Evolutionary conservation across 441 rosid species (phyloP), one percentile per base, ranked within the genome.

Genomic region (Populus trichocarpa): DNA sequence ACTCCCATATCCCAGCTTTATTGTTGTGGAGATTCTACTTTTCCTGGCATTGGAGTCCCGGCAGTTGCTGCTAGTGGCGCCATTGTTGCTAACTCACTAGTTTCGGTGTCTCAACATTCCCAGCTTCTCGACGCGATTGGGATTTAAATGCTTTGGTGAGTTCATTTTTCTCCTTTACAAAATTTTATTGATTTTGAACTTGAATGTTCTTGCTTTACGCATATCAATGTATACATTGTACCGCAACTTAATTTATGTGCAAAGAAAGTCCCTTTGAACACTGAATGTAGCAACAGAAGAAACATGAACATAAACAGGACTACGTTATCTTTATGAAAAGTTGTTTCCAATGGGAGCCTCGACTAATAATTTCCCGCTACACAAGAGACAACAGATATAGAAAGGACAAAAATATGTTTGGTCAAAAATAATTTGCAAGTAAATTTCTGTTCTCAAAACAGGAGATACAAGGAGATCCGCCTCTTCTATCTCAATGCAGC

Each of bases 21-120:
- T 84, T 92, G 96, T 78, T 95, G 99, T 9, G 97, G 98, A 16
- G 97, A 95, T 83, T 95, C 99, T 5, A 95, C 98, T 57, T 95
- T 95, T 81, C 98, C 99, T 0, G 98, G 99, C 78, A 92, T 92
- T 28, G 97, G 99, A 20, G 95, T 95, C 75, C 98, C 97, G 33
- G 99, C 99, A 85, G 16, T 95, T 71, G 96, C 98, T 64, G 98
- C 99, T 67, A 95, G 98, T 71, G 98, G 89, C 50, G 81, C 79
- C 35, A 75, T 50, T 22, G 72, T 25, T 13, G 78, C 77, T 30
- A 68, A 84, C 77, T 79, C 88, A 13, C 73, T 85, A 13, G 88
- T 85, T 36, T 79, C 88, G 4, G 88, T 85, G 6, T 75, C 83
- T 61, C 81, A 85, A 67, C 88, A 85, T 78, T 81, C 84, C 28